Base-by-base conservation (phyloP, 805 yeast genomes). In the Starmerella floricola region DNA sequence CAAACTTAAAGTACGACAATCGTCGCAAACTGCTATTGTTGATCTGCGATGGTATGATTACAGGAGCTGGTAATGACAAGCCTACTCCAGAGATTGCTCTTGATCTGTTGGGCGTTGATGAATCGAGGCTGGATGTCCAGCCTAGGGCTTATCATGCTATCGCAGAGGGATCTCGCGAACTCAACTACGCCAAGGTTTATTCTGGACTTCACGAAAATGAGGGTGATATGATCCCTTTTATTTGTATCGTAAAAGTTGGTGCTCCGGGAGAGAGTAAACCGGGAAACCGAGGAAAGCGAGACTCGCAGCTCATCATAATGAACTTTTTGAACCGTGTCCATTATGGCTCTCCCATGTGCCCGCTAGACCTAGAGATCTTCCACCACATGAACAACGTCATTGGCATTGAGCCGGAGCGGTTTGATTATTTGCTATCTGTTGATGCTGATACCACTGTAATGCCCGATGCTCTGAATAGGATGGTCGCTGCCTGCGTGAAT, bases 251-350 rank as follows among this genome's bases (percentile, higher is more conserved):
- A 41, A 74, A 74, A 55, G 69, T 73, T 40, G 80, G 80, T 30
- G 65, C 73, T 3, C 74, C 76, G 0, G 65, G 63, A 4, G 80
- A 74, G 57, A 65, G 63, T 55, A 31, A 47, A 45, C 79, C 79
- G 6, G 80, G 80, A 42, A 74, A 74, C 57, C 64, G 80, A 56
- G 80, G 80, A 52, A 74, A 74, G 57, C 73, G 80, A 54, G 80
- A 74, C 54, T 72, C 79, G 17, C 80, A 74, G 57, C 65, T 73
- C 41, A 58, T 74, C 47, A 58, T 74, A 51, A 71, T 74, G 76
- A 68, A 72, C 33, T 74, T 72, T 59, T 62, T 74, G 51, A 78
- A 74, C 57, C 67, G 69, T 44, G 75, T 74, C 13, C 76, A 73
- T 59, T 71, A 71, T 54, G 73, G 71, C 49, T 69, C 68, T 45